Evolutionary conservation across 2,329 filamentous ascomycete species (phyloP).

Genomic region (Tolypocladium ovalisporum): DNA sequence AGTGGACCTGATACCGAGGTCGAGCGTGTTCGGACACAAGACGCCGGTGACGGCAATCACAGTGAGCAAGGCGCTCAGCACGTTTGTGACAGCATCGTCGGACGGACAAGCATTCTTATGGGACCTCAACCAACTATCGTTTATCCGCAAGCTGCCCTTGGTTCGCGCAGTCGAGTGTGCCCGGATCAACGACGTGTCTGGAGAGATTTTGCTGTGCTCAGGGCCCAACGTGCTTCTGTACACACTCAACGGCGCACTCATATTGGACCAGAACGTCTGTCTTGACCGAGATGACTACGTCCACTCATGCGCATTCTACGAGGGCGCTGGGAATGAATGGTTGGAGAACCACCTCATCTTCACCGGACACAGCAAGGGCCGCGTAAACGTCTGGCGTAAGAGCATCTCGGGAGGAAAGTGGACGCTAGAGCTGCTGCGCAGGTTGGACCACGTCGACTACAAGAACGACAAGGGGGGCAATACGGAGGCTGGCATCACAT

Average conservation of each 20-base stretch:
- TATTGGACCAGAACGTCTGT: slow-evolving; percentile 76
- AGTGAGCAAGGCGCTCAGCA: slow-evolving; percentile 78
- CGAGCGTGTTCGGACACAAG: slow-evolving; percentile 84
- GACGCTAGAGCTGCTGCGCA: slow-evolving; percentile 66
- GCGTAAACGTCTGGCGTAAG: slow-evolving; percentile 68
- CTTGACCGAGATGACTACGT: slow-evolving; percentile 61
- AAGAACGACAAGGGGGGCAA: slow-evolving; percentile 49
- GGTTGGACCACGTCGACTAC: slow-evolving; percentile 67
- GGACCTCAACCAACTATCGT: slow-evolving; percentile 86
- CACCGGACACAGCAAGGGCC: slow-evolving; percentile 74
- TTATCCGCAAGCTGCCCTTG: slow-evolving; percentile 62
- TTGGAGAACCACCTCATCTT: slow-evolving; percentile 77
- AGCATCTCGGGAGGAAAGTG: slow-evolving; percentile 51
- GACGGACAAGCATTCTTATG: slow-evolving; percentile 82
- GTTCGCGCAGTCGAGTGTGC: slow-evolving; percentile 58
- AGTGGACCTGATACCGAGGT: slow-evolving; percentile 68
- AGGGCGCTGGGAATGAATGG: slow-evolving; percentile 85
- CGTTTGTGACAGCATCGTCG: slow-evolving; percentile 70
- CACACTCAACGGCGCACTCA: slow-evolving; percentile 74
- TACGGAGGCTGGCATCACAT: slow-evolving; percentile 65
- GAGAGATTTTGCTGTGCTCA: slow-evolving; percentile 78
- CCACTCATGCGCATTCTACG: slow-evolving; percentile 81
- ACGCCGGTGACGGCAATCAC: slow-evolving; percentile 72
- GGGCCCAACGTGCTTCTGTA: slow-evolving; percentile 67
- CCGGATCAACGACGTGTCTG: slow-evolving; percentile 79